Evolutionary conservation across 2,329 filamentous ascomycete genomes (phyloP), one percentile per base, ranked within the genome.

Genomic region (Emericellopsis atlantica): DNA sequence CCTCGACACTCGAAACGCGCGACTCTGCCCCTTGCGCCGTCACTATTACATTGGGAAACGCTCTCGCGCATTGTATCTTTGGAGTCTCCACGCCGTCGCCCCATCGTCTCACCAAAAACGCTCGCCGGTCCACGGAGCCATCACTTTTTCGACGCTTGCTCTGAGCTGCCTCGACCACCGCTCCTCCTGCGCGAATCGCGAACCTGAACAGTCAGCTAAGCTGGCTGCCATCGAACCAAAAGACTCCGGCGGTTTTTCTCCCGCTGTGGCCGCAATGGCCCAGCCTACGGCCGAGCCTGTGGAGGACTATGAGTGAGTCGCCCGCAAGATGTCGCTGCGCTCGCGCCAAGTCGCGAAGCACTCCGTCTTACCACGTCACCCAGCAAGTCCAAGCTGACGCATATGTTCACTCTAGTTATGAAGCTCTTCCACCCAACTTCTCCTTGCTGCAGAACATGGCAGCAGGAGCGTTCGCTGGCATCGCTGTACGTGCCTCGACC

Each of bases 401-500:
- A 22, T 37, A 22, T 14, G 32, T 18, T 23, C 15, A 24, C 36
- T 21, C 18, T 15, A 81, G 76, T 66, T 96, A 96, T 75, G 90
- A 96, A 74, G 81, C 82, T 49, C 77, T 98, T 43, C 89, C 90
- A 48, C 84, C 89, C 49, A 94, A 95, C 65, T 95, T 95, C 70
- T 92, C 88, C 53, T 74, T 96, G 56, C 67, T 83, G 49, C 87
- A 92, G 60, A 98, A 96, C 65, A 95, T 96, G 88, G 70, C 81
- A 48, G 92, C 92, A 42, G 92, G 92, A 60, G 92, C 92, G 51
- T 95, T 96, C 65, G 92, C 92, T 44, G 92, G 92, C 52, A 93
- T 95, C 65, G 87, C 89, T 54, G 87, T 93, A 79, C 53, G 81
- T 57, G 22, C 26, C 37, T 21, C 18, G n/a, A 21, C 8, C 32